These are phyloP conservation scores for Castanopsis chinensis DNA, from an alignment of 306 rosid species.

Conservation along the genomic window DNA sequence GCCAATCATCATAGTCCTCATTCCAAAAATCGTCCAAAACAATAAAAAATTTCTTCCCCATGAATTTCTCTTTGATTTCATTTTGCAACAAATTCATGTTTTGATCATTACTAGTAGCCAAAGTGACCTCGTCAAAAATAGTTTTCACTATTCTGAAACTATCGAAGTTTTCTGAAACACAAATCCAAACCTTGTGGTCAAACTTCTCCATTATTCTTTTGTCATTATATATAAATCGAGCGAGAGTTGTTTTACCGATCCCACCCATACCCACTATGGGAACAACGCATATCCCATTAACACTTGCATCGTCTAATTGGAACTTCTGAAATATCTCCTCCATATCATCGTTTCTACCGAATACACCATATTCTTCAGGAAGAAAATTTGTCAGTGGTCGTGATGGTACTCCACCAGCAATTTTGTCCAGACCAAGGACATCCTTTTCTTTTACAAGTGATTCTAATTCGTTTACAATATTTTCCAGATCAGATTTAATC, in stretches of 20 bases:
- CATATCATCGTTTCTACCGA: too few relatives aligned
- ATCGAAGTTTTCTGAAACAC: background rate
- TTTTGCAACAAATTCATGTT: background rate
- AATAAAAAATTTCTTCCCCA: background rate
- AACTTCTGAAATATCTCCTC: too few relatives aligned
- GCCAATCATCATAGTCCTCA: constrained; percentile 8
- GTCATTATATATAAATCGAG: background rate
- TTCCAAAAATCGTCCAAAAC: constrained; percentile 26
- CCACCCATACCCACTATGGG: background rate
- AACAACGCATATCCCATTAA: too few relatives aligned
- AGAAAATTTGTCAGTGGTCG: too few relatives aligned
- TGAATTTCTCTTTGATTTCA: background rate
- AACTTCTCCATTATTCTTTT: background rate
- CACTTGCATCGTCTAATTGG: too few relatives aligned
- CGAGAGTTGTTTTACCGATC: constrained; percentile 19
- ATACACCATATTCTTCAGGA: too few relatives aligned
- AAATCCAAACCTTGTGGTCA: background rate
- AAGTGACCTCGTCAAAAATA: background rate
- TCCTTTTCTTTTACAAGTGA: too few relatives aligned
- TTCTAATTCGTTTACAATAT: too few relatives aligned
- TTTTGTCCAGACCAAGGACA: too few relatives aligned
- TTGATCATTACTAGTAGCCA: background rate
- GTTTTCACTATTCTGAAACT: background rate
- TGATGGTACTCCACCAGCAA: too few relatives aligned
- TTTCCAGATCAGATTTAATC: too few relatives aligned